Evolutionary conservation across 345 rosid species (phyloP).

Genomic region (Cochlearia excelsa): DNA sequence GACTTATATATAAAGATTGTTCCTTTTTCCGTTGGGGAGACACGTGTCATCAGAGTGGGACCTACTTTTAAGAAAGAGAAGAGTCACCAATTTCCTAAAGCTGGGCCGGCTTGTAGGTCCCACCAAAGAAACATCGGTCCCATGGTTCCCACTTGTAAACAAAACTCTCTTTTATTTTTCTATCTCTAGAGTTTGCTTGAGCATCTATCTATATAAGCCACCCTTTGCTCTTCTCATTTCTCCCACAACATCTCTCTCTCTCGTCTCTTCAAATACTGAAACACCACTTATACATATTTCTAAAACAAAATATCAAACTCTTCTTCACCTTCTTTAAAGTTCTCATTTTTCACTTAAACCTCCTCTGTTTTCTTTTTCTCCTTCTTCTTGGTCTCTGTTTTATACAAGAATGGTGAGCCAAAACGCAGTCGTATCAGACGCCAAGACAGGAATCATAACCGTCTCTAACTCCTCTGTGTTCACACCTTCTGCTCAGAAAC

Average conservation of each 20-base stretch:
- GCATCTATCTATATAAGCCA: conserved; percentile 35
- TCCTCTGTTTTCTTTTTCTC: conserved; percentile 3
- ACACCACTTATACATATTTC: conserved; percentile 4
- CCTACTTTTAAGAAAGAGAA: conserved; percentile 3
- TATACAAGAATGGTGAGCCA: conserved; percentile 47
- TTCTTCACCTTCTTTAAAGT: background rate
- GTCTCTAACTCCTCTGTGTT: conserved; percentile 44
- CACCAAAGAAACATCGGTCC: conserved; percentile 26
- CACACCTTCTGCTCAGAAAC: conserved; percentile 53
- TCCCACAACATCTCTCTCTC: conserved; percentile 33
- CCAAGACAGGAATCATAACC: conserved; percentile 40
- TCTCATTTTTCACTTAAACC: background rate
- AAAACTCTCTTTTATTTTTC: conserved; percentile 8
- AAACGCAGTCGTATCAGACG: conserved; percentile 58
- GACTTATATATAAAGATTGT: background rate
- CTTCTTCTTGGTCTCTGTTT: background rate
- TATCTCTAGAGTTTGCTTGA: background rate
- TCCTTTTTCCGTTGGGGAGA: conserved; percentile 4
- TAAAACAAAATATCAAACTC: conserved; percentile 8
- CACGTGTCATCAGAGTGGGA: conserved; percentile 25
- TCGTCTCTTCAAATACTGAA: conserved; percentile 28
- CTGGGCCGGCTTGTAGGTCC: conserved; percentile 35
- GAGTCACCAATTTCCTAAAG: conserved; percentile 18
- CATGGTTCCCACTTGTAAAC: conserved; percentile 33
- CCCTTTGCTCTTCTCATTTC: conserved; percentile 19